phyloP scores from a whole-genome alignment of 163 green algal species.

The Chlorella variabilis region DNA sequence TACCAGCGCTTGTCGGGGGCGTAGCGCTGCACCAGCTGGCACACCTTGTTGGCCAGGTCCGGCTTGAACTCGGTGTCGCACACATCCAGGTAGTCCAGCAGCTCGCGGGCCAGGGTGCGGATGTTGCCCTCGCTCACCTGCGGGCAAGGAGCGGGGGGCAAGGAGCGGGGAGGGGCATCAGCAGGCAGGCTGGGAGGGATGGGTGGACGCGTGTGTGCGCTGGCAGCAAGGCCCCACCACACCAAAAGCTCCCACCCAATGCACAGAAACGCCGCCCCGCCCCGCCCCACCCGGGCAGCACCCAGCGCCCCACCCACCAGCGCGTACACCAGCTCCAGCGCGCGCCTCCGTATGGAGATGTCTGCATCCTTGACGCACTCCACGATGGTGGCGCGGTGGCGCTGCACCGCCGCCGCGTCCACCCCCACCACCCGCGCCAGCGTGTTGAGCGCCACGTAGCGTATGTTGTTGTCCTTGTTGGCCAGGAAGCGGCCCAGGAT shows the following conservation, averaged over 20 bases:
- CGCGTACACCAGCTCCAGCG: conserved; percentile 96
- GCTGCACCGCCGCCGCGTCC: conserved; percentile 90
- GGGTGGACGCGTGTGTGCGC: not conserved
- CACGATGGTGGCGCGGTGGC: conserved; percentile 95
- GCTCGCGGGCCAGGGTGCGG: conserved; percentile 86
- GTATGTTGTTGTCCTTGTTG: conserved; percentile 98
- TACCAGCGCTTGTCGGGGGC: conserved; percentile 92
- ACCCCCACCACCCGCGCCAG: conserved; percentile 88
- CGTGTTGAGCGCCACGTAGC: conserved; percentile 97
- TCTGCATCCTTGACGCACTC: conserved; percentile 98
- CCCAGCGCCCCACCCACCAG: conserved; percentile 71
- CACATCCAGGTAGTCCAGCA: conserved; percentile 94
- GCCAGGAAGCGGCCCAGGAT: conserved; percentile 95
- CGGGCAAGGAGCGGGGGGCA: too few relatives aligned
- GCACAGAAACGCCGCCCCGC: not conserved
- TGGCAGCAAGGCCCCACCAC: too few relatives aligned
- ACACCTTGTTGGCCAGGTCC: conserved; percentile 94
- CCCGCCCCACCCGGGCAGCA: not conserved
- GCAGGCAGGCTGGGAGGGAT: not conserved
- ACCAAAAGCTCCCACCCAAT: not conserved
- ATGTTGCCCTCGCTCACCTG: conserved; percentile 93
- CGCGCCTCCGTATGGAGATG: conserved; percentile 86
- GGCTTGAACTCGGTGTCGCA: conserved; percentile 94
- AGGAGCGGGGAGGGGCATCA: too few relatives aligned
- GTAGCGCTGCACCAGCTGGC: conserved; percentile 84